Conservation (phyloP, 2,329 filamentous ascomycete species). For the Colletotrichum tanaceti region DNA sequence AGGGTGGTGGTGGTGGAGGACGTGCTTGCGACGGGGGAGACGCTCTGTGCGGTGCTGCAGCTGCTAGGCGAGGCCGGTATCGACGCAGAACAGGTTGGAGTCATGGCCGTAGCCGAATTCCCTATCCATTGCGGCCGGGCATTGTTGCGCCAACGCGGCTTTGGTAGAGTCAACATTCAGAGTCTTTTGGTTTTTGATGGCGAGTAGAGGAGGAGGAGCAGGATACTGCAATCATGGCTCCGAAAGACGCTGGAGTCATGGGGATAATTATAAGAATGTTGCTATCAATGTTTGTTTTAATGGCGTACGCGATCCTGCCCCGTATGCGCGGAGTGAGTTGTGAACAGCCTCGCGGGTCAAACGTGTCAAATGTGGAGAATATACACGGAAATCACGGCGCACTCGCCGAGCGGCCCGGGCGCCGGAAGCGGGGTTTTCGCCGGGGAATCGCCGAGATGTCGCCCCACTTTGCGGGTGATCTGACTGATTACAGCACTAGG, state of each 20-base stretch:
- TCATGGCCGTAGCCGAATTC: conserved; percentile 70
- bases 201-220: not conserved
- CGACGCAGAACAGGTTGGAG: conserved; percentile 52
- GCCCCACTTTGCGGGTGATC: too few species aligned
- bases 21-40: conserved; percentile 67
- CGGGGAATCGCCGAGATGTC: too few species aligned
- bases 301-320: not conserved
- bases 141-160: conserved; percentile 58
- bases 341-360: not conserved
- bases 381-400: too few species aligned
- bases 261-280: not conserved
- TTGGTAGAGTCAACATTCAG: conserved; percentile 61
- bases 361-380: too few species aligned
- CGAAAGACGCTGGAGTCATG: not conserved
- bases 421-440: too few species aligned
- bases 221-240: not conserved
- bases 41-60: conserved; percentile 63
- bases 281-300: not conserved
- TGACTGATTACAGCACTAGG: too few species aligned
- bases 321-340: not conserved
- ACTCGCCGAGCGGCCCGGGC: too few species aligned
- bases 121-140: conserved; percentile 64
- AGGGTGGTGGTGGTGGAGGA: conserved; percentile 70
- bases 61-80: conserved; percentile 60
- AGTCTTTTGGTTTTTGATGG: conserved; percentile 60